These are phyloP conservation scores for Pseudocercospora eumusae DNA, from an alignment of 2,329 filamentous ascomycete genomes.

Conservation along the genomic window DNA sequence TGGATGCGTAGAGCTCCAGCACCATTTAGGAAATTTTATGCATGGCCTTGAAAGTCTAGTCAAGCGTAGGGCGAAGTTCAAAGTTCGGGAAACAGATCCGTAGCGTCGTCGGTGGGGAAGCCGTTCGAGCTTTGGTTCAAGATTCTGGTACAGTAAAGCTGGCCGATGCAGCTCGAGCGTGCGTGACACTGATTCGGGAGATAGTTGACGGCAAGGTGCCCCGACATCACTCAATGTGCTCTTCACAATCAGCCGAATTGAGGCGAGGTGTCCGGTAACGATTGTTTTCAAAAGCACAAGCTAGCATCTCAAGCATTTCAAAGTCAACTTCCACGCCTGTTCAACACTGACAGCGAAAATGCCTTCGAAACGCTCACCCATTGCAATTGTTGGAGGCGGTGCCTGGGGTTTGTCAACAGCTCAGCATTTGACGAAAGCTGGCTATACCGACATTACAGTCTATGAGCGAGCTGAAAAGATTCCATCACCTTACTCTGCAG, in stretches of 20 bases:
- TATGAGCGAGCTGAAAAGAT: constrained; percentile 49
- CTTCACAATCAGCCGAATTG: not conserved
- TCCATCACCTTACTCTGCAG: constrained; percentile 54
- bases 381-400: constrained; percentile 46
- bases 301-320: not conserved
- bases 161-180: not conserved
- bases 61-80: not conserved
- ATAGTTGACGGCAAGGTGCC: not conserved
- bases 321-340: not conserved
- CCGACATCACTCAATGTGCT: constrained; percentile 4
- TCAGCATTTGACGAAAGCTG: constrained; percentile 48
- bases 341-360: not conserved
- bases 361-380: constrained; percentile 3
- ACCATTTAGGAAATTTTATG: constrained; percentile 4
- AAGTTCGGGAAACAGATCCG: not conserved
- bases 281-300: constrained; percentile 4
- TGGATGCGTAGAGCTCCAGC: not conserved
- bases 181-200: not conserved
- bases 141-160: not conserved
- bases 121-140: not conserved
- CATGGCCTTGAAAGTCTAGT: not conserved
- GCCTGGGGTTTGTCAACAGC: constrained; percentile 56
- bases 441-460: constrained; percentile 52
- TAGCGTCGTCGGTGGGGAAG: not conserved
- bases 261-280: not conserved